These are phyloP conservation scores for Beauveria sp. DNA, from an alignment of 2,329 filamentous ascomycete genomes.

Conservation along the genomic window DNA sequence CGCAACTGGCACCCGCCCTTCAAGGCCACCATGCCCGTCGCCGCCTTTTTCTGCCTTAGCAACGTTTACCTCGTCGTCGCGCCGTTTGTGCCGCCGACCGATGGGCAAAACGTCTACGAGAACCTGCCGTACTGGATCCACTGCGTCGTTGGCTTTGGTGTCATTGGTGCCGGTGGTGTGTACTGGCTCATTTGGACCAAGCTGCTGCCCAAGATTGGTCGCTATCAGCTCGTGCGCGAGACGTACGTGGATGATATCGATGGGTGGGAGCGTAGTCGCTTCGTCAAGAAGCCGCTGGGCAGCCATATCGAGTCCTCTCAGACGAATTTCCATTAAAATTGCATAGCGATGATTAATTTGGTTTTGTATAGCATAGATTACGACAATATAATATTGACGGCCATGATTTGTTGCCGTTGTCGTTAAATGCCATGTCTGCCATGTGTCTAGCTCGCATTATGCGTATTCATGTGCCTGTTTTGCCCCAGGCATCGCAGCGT, in stretches of 20 bases:
- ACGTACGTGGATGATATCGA: conserved; percentile 47
- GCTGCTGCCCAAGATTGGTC: conserved; percentile 42
- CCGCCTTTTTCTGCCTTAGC: conserved; percentile 51
- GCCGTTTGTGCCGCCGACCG: conserved; percentile 46
- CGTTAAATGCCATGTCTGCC: neutral
- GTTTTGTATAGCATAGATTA: neutral
- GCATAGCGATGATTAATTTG: neutral
- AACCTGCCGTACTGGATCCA: conserved; percentile 49
- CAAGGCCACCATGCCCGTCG: conserved; percentile 45
- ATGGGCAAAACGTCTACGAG: conserved; percentile 46
- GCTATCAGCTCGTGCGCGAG: conserved; percentile 50
- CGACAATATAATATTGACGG: neutral
- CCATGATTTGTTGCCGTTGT: neutral
- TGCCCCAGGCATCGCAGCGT: neutral
- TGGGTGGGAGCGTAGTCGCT: conserved; percentile 54
- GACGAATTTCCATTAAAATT: neutral
- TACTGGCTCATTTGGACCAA: conserved; percentile 51
- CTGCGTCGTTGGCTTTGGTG: conserved; percentile 48
- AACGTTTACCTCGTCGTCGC: conserved; percentile 55
- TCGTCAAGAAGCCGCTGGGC: conserved; percentile 34
- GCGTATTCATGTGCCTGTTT: neutral
- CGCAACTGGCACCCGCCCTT: conserved; percentile 48
- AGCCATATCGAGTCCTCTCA: neutral
- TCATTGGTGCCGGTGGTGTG: conserved; percentile 43
- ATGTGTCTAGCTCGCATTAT: neutral